These are phyloP conservation scores for Pontederia paniculata DNA, from an alignment of 176 grass and related monocot genomes.

Conservation along the genomic window DNA sequence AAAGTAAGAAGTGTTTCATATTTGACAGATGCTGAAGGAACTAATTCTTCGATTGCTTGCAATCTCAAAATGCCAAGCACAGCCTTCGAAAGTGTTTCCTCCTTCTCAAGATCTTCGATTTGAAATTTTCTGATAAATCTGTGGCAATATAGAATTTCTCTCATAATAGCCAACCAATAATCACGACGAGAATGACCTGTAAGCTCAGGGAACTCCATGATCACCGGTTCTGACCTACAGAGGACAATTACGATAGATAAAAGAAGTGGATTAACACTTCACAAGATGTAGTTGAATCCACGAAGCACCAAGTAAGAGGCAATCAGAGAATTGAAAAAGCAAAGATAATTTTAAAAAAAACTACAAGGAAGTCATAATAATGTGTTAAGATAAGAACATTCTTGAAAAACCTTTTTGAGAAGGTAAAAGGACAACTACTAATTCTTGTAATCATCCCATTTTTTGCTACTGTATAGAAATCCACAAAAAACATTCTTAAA, in stretches of 20 bases:
- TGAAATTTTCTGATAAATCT: conserved; percentile 62
- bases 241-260: conserved; percentile 5
- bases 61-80: conserved; percentile 58
- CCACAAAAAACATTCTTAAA: no score
- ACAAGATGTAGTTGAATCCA: not conserved
- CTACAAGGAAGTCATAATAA: no score
- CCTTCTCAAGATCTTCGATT: conserved; percentile 56
- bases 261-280: conserved; percentile 8
- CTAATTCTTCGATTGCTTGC: conserved; percentile 71
- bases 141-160: conserved; percentile 68
- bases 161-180: conserved; percentile 86
- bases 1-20: conserved; percentile 70
- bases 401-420: no score
- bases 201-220: conserved; percentile 93
- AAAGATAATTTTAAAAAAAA: no score
- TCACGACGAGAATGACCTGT: conserved; percentile 85
- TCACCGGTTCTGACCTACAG: conserved; percentile 75
- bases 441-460: no score
- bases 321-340: no score
- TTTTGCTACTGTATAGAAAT: no score
- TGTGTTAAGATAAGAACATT: no score
- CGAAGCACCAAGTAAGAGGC: not conserved
- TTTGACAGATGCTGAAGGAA: conserved; percentile 33
- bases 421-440: no score
- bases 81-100: conserved; percentile 71